Percentiles rank a stretch among this genome's conserved stretches.
These are phyloP conservation scores for Scheffersomyces lignicola DNA, from an alignment of 1,139 yeast genomes.

Conservation along the genomic window DNA sequence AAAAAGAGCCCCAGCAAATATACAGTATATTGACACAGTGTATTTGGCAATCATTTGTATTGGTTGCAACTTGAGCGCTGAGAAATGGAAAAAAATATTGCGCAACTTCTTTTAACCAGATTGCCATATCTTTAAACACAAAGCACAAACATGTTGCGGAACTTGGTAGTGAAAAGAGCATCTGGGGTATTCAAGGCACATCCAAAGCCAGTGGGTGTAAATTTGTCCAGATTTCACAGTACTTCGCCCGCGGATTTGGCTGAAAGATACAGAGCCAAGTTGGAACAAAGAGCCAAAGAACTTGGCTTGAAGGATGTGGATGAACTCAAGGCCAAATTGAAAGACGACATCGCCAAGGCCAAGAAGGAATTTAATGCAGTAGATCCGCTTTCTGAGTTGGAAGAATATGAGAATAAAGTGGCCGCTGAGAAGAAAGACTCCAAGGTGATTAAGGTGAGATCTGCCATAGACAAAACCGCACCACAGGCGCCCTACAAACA, in stretches of 20 bases:
- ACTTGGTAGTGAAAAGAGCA: too few relatives aligned
- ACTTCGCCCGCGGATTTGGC: slow-evolving; percentile 15
- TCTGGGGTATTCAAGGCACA: too few relatives aligned
- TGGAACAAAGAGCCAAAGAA: slow-evolving; percentile 36
- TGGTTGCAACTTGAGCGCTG: too few relatives aligned
- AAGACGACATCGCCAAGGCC: slow-evolving; percentile 57
- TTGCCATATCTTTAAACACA: too few relatives aligned
- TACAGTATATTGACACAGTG: too few relatives aligned
- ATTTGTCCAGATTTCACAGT: too few relatives aligned
- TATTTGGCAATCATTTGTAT: too few relatives aligned
- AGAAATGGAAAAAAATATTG: too few relatives aligned
- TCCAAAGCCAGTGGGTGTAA: too few relatives aligned
- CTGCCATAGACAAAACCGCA: slow-evolving; percentile 46
- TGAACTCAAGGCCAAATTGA: slow-evolving; percentile 62
- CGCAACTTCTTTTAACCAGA: too few relatives aligned
- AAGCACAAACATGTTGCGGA: too few relatives aligned
- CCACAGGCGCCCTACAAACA: slow-evolving; percentile 66
- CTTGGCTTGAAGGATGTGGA: slow-evolving; percentile 49
- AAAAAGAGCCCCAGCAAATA: too few relatives aligned
- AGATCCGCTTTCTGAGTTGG: slow-evolving; percentile 71
- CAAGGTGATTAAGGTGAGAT: slow-evolving; percentile 63
- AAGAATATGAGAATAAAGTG: slow-evolving; percentile 50
- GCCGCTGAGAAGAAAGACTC: slow-evolving; percentile 35
- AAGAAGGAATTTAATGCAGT: slow-evolving; percentile 58
- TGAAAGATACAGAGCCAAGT: slow-evolving; percentile 29